Percentiles rank a stretch among this genome's conserved stretches.
phyloP scores from a whole-genome alignment of 208 protist genomes.

The Crithidia thermophila region DNA sequence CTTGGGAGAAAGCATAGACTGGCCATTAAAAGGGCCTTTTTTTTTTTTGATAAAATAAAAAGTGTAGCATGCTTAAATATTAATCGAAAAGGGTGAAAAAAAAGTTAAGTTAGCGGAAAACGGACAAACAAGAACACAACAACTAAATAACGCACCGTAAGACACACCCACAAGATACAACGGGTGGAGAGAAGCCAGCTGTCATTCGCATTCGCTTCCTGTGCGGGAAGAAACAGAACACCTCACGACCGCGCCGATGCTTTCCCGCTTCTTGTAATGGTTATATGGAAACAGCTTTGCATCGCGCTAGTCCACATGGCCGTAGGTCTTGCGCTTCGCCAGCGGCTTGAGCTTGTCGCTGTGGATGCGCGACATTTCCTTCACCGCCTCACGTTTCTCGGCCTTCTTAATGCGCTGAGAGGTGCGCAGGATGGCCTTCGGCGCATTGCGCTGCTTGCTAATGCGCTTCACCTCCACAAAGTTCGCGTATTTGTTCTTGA shows the following conservation, averaged over 20 bases:
- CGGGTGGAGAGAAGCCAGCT: too few species aligned
- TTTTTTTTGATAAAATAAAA: too few species aligned
- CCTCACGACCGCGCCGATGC: not conserved
- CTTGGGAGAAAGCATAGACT: not conserved
- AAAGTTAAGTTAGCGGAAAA: not conserved
- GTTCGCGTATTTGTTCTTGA: constrained; percentile 87
- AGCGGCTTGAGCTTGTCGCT: constrained; percentile 82
- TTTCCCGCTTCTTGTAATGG: not conserved
- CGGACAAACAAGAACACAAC: not conserved
- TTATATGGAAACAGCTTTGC: not conserved
- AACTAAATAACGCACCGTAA: not conserved
- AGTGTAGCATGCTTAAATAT: not conserved
- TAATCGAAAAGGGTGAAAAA: not conserved
- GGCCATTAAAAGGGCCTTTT: not conserved
- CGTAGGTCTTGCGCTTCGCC: constrained; percentile 87
- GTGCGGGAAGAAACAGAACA: not conserved
- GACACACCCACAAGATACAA: too few species aligned
- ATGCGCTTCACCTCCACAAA: constrained; percentile 91
- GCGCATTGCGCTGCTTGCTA: constrained; percentile 87
- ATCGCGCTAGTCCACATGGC: constrained; percentile 69
- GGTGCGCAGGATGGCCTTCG: constrained; percentile 76
- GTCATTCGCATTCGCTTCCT: too few species aligned
- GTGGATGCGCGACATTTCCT: constrained; percentile 85
- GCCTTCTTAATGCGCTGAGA: constrained; percentile 72
- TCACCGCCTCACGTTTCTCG: constrained; percentile 81